Percentiles rank a stretch among this genome's conserved stretches.
Evolutionary conservation across 2,329 filamentous ascomycete species (phyloP).

Genomic region (Bipolaris victoriae): DNA sequence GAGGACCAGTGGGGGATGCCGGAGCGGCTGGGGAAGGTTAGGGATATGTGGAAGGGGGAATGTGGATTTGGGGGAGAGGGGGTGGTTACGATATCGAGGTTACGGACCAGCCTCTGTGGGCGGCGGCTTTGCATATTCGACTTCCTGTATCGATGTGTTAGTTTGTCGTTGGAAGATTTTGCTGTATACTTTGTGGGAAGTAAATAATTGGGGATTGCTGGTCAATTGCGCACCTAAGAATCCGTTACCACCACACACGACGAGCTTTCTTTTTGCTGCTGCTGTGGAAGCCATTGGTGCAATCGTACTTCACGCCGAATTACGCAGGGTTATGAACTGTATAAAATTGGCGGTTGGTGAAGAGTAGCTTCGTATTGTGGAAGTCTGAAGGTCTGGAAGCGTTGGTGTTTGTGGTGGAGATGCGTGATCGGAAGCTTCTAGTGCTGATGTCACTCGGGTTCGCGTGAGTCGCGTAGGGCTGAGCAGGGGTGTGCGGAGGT

Average conservation of each 20-base stretch:
- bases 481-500: constrained; percentile 29
- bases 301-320: not conserved
- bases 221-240: constrained; percentile 69
- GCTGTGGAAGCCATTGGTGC: constrained; percentile 58
- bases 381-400: not conserved
- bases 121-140: constrained; percentile 89
- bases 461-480: constrained; percentile 29
- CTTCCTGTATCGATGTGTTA: constrained; percentile 54
- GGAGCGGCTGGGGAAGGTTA: constrained; percentile 69
- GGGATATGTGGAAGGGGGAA: not conserved
- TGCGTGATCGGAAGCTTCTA: constrained; percentile 20
- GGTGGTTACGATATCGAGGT: constrained; percentile 80
- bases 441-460: constrained; percentile 46
- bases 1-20: constrained; percentile 85
- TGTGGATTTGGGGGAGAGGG: not conserved
- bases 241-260: constrained; percentile 92
- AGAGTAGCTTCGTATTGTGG: not conserved
- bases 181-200: not conserved
- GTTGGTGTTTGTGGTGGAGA: not conserved
- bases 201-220: not conserved
- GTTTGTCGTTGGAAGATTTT: not conserved
- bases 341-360: not conserved
- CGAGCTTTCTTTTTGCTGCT: constrained; percentile 73
- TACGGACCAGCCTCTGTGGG: constrained; percentile 86
- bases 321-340: too few relatives aligned